Conservation (phyloP, 768 basidiomycete species). For the Russula abietina region DNA sequence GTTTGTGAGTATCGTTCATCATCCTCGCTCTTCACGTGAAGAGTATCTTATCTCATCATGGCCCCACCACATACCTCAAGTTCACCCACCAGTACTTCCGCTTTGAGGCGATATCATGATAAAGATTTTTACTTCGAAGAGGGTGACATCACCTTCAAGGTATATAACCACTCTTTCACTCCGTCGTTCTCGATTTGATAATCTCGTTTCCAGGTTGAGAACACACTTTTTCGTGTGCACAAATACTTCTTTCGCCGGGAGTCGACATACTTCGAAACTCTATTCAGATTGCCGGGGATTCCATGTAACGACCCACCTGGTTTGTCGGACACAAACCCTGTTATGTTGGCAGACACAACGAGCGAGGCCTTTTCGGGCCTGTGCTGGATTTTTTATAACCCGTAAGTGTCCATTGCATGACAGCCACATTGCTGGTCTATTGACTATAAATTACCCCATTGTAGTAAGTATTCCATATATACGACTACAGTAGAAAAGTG, state of each 20-base stretch:
- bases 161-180: neutral
- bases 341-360: constrained; percentile 27
- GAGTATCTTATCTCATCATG: no score
- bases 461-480: constrained; percentile 52
- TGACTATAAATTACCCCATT: neutral
- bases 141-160: neutral
- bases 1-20: neutral
- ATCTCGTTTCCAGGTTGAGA: constrained; percentile 42
- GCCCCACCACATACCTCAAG: no score
- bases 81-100: no score
- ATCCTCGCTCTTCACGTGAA: neutral
- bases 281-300: no score
- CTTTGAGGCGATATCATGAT: no score
- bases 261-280: constrained; percentile 40
- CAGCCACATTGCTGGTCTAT: constrained; percentile 29
- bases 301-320: constrained; percentile 28
- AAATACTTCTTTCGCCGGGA: constrained; percentile 61
- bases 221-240: constrained; percentile 51
- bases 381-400: constrained; percentile 33
- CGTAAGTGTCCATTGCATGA: constrained; percentile 30
- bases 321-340: constrained; percentile 30
- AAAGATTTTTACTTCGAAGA: no score
- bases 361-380: constrained; percentile 29
- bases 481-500: constrained; percentile 46
- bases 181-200: neutral